Evolutionary conservation across 78 protist genomes (phyloP), one percentile per base, ranked within the genome.

Genomic region (Dictyostelium firmibasis): DNA sequence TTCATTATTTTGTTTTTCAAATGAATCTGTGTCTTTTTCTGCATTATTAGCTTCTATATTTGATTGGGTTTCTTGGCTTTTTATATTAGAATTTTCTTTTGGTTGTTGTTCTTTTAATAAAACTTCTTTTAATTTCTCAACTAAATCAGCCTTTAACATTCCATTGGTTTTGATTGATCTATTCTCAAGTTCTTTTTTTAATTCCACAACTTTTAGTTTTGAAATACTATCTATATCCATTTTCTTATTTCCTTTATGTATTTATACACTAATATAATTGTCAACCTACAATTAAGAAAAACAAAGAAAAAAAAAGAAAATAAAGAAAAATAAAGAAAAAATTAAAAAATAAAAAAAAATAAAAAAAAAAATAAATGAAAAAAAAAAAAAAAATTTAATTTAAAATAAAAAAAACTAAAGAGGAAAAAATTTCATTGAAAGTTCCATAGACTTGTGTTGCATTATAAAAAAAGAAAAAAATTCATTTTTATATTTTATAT

Each of bases 181-280:
- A 2, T 78, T 78, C 23, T 78, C 84, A 10, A 78, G 33, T 35
- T 78, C 84, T 43, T 78, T 36, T 43, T 78, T 78, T 43, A 78
- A 43, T 0, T 78, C 84, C 3, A 38, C 33, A 23, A 78, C 84
- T 44, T 78, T 78, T 78, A 78, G 25, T 78, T 78, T 78, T 36
- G 81, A 35, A 16, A 75, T 10, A 75, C 38, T 75, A 35, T 50
- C 60, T 41, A 29, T n/a, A 75, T 36, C 14, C 29, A 75, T 36
- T 13, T 33, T 75, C 4, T 75, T 33, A 36, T 36, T 36, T 75
- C 16, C 6, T 31, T 36, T 6, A 18, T 13, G 10, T 53, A 14
- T 53, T 53, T 13, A 53, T 13, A 1, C 10, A 14, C 10, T n/a
- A n/a, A n/a, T n/a, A n/a, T n/a, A n/a, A n/a, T n/a, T n/a, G n/a